phyloP scores from a whole-genome alignment of 495 filamentous ascomycete species.

The Penicillium maclennaniae region DNA sequence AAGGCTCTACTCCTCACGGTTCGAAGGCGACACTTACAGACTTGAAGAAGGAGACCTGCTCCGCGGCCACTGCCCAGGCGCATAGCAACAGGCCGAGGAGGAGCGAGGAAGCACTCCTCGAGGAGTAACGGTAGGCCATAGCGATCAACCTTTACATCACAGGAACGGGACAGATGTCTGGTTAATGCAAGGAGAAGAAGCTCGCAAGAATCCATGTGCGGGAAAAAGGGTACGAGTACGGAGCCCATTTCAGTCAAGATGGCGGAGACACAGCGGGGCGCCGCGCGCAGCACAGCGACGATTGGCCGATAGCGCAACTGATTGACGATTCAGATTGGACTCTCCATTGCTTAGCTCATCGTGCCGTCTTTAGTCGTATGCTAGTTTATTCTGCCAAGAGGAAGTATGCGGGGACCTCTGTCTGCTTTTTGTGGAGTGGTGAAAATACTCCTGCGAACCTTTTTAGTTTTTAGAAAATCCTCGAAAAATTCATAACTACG shows the following conservation, averaged over 20 bases:
- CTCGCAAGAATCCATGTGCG: constrained; percentile 5
- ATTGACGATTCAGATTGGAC: not conserved
- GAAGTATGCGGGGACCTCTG: too few relatives aligned
- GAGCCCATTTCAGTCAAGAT: not conserved
- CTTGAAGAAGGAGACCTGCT: constrained; percentile 24
- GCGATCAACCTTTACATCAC: constrained; percentile 20
- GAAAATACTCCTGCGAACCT: too few relatives aligned
- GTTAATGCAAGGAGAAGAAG: constrained; percentile 13
- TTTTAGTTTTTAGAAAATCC: too few relatives aligned
- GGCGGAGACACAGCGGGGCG: not conserved
- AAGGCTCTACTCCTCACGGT: not conserved
- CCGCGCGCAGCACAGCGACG: not conserved
- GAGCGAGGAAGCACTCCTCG: constrained; percentile 10
- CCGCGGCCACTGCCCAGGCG: constrained; percentile 11
- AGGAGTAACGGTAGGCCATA: constrained; percentile 21
- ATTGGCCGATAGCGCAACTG: constrained; percentile 7
- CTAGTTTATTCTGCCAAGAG: not conserved
- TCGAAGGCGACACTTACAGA: constrained; percentile 20
- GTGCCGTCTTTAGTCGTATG: not conserved
- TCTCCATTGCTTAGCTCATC: constrained; percentile 5
- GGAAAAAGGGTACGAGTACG: constrained; percentile 8
- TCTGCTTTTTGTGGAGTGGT: too few relatives aligned
- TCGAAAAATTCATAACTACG: too few relatives aligned
- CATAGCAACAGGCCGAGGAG: constrained; percentile 14
- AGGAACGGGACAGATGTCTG: constrained; percentile 11